Evolutionary conservation across 768 basidiomycete genomes (phyloP).

Genomic region (Phlebiopsis gigantea): DNA sequence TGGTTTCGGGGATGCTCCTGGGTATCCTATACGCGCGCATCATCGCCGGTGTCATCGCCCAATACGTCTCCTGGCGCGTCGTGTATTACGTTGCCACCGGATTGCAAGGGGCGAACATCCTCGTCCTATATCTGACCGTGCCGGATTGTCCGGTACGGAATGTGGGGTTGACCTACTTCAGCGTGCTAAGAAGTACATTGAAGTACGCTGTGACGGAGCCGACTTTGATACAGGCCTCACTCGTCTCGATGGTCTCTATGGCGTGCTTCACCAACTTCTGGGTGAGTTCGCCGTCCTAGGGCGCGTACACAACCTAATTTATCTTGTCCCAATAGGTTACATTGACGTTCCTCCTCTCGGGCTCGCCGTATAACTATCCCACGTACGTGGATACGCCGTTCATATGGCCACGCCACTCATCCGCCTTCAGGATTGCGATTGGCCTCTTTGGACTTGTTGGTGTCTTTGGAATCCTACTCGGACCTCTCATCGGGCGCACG

Average conservation of each 20-base stretch:
- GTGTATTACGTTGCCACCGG: slow-evolving; percentile 77
- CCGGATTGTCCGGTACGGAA: slow-evolving; percentile 82
- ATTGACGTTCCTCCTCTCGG: slow-evolving; percentile 72
- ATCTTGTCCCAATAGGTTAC: slow-evolving; percentile 49
- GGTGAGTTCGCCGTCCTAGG: slow-evolving; percentile 22
- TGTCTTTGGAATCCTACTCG: slow-evolving; percentile 52
- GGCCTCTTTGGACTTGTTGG: slow-evolving; percentile 43
- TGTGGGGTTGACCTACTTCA: slow-evolving; percentile 50
- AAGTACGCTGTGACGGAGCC: slow-evolving; percentile 74
- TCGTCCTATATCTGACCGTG: slow-evolving; percentile 53
- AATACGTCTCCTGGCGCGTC: slow-evolving; percentile 62
- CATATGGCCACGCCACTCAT: slow-evolving; percentile 7
- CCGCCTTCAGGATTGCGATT: slow-evolving; percentile 35
- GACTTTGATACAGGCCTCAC: slow-evolving; percentile 56
- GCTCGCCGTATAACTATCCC: slow-evolving; percentile 64
- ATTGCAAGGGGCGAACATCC: slow-evolving; percentile 46
- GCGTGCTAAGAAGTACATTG: slow-evolving; percentile 68
- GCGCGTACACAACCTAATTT: background rate
- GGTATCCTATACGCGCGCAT: slow-evolving; percentile 71
- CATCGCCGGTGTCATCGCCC: slow-evolving; percentile 63
- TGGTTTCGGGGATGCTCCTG: slow-evolving; percentile 56
- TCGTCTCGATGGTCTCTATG: slow-evolving; percentile 52
- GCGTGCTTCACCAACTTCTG: slow-evolving; percentile 43
- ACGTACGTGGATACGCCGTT: slow-evolving; percentile 35
- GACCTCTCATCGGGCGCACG: slow-evolving; percentile 58